A percentile compares a stretch with the other conserved stretches of the same genome.
These are phyloP conservation scores for Plasmodium sp. DNA, from an alignment of 169 alveolate species.

Conservation along the genomic window DNA sequence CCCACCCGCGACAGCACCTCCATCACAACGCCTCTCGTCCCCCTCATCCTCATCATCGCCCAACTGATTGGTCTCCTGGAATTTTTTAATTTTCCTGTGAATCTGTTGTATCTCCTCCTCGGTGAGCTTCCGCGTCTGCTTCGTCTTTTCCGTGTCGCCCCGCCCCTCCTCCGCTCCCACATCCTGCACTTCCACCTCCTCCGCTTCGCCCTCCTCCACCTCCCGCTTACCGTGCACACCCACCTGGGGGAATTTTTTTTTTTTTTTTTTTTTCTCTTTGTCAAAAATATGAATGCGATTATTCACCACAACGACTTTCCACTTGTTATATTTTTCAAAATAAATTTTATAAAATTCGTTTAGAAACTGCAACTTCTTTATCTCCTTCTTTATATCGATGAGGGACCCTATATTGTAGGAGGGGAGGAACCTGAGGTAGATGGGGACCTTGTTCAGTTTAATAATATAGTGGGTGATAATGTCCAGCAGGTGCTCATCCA, in stretches of 20 bases:
- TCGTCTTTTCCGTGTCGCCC: background rate
- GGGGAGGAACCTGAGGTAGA: slow-evolving; percentile 50
- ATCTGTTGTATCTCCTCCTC: slow-evolving; percentile 60
- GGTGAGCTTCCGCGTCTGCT: background rate
- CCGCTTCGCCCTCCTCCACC: background rate
- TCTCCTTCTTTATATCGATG: slow-evolving; percentile 60
- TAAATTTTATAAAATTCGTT: slow-evolving; percentile 69
- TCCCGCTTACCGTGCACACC: background rate
- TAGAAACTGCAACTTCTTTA: slow-evolving; percentile 43
- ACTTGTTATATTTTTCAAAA: slow-evolving; percentile 70
- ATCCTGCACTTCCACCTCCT: too few species aligned
- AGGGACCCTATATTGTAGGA: slow-evolving; percentile 72
- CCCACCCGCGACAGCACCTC: background rate
- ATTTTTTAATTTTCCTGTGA: slow-evolving; percentile 27
- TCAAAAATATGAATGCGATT: slow-evolving; percentile 70
- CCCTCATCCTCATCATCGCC: background rate
- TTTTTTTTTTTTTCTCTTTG: slow-evolving; percentile 26
- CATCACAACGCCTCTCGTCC: background rate
- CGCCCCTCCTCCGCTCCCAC: background rate
- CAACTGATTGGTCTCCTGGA: slow-evolving; percentile 45
- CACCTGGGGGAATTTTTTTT: background rate
- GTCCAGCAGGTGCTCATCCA: slow-evolving; percentile 69
- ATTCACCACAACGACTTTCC: slow-evolving; percentile 69
- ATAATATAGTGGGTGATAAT: slow-evolving; percentile 69
- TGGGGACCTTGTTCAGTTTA: slow-evolving; percentile 64